A percentile compares a stretch with the other conserved stretches of the same genome.
Conservation (phyloP, 2,329 filamentous ascomycete species). For the Talaromyces sp. region DNA sequence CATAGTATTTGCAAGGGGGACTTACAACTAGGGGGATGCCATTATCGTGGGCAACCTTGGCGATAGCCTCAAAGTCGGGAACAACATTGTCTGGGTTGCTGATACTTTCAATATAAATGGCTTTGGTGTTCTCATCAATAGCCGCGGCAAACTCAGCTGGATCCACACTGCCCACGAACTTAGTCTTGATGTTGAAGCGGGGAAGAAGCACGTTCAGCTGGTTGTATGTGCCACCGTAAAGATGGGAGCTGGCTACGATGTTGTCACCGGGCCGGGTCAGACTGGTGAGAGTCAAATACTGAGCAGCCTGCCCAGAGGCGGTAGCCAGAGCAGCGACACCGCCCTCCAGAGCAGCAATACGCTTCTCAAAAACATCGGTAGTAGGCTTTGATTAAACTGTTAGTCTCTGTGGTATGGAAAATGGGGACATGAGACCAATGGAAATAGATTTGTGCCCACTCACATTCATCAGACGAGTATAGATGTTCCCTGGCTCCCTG, state of each 20-base stretch:
- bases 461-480: slow-evolving; percentile 88
- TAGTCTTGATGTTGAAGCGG: slow-evolving; percentile 82
- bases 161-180: slow-evolving; percentile 82
- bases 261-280: slow-evolving; percentile 88
- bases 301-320: slow-evolving; percentile 83
- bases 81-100: slow-evolving; percentile 94
- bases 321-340: slow-evolving; percentile 84
- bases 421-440: too few relatives aligned
- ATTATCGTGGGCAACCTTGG: slow-evolving; percentile 72
- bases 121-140: slow-evolving; percentile 93
- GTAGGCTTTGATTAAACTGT: slow-evolving; percentile 59
- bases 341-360: slow-evolving; percentile 92
- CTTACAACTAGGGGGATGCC: slow-evolving; percentile 66
- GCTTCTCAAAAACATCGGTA: slow-evolving; percentile 93
- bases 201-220: slow-evolving; percentile 91
- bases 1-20: neutral
- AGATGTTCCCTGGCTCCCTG: slow-evolving; percentile 97
- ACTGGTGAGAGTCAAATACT: slow-evolving; percentile 84
- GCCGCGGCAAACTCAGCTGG: slow-evolving; percentile 75
- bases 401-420: too few relatives aligned
- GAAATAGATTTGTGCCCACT: too few relatives aligned
- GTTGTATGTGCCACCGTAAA: slow-evolving; percentile 96
- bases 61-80: slow-evolving; percentile 85
- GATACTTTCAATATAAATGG: slow-evolving; percentile 87
- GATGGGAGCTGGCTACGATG: slow-evolving; percentile 84